Evolutionary conservation across 2,329 filamentous ascomycete species (phyloP).

Genomic region (Beauveria rudraprayagi): DNA sequence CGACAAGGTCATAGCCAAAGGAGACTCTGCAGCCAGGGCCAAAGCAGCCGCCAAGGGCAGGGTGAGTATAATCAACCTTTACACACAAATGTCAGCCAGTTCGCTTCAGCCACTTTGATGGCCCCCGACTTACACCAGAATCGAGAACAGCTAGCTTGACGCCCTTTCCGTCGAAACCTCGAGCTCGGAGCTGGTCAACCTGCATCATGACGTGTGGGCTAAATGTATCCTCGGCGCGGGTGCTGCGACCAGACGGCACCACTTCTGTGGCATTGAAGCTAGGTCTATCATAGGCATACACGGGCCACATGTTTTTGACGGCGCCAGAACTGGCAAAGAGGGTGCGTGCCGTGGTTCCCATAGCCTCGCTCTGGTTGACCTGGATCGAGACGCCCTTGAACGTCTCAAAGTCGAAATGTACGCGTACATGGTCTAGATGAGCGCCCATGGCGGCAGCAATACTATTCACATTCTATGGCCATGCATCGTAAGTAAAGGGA

Average conservation of each 20-base stretch:
- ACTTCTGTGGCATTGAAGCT: not conserved
- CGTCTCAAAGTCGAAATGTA: not conserved
- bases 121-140: conserved; percentile 6
- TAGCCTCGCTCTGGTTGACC: not conserved
- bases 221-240: conserved; percentile 13
- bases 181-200: conserved; percentile 32
- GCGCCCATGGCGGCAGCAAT: conserved; percentile 1
- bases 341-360: not conserved
- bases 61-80: conserved; percentile 40
- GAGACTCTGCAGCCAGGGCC: conserved; percentile 39
- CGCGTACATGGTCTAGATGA: not conserved
- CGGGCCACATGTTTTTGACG: conserved; percentile 4
- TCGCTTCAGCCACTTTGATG: not conserved
- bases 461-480: not conserved
- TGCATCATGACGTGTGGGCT: conserved; percentile 25
- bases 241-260: not conserved
- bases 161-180: conserved; percentile 37
- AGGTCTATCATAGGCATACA: conserved; percentile 2
- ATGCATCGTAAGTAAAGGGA: not conserved
- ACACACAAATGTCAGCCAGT: too few species aligned
- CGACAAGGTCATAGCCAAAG: conserved; percentile 39
- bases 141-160: conserved; percentile 33
- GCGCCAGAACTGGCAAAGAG: not conserved
- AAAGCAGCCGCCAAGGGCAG: conserved; percentile 44
- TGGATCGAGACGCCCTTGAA: conserved; percentile 5